A percentile compares a stretch with the other conserved stretches of the same genome.
phyloP scores from a whole-genome alignment of 169 alveolate species.

The Eimeria maxima region DNA sequence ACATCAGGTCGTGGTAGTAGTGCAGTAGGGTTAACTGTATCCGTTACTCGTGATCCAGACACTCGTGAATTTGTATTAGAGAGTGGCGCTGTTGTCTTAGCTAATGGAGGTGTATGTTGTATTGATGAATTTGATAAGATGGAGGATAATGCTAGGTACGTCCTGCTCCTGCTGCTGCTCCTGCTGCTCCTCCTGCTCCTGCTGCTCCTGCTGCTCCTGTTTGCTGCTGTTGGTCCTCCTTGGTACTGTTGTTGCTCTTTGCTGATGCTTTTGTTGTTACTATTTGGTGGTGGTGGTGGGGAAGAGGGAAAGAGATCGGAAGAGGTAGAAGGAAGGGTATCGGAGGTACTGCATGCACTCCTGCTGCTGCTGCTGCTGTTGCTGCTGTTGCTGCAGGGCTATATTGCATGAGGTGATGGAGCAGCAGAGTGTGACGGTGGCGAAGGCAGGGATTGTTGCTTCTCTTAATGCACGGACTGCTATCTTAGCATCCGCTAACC shows the following conservation, averaged over 20 bases:
- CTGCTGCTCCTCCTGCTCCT: too few relatives aligned
- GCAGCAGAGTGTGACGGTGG: slow-evolving; percentile 99
- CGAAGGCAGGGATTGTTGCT: slow-evolving; percentile 96
- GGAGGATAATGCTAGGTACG: too few relatives aligned
- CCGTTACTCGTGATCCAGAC: slow-evolving; percentile 98
- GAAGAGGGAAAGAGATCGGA: too few relatives aligned
- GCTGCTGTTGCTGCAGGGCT: slow-evolving; percentile 88
- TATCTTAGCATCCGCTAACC: slow-evolving; percentile 99
- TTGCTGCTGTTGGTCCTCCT: too few relatives aligned
- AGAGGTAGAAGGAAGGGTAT: too few relatives aligned
- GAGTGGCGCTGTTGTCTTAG: slow-evolving; percentile 99
- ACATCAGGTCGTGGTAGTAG: slow-evolving; percentile 98
- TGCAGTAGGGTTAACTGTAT: slow-evolving; percentile 99
- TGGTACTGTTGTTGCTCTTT: too few relatives aligned
- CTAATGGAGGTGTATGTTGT: slow-evolving; percentile 98
- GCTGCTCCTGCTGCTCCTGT: too few relatives aligned
- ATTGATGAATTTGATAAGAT: slow-evolving; percentile 99
- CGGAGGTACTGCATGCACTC: too few relatives aligned
- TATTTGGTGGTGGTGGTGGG: too few relatives aligned
- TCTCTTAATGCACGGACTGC: slow-evolving; percentile 97
- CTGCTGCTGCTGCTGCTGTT: too few relatives aligned
- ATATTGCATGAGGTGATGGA: slow-evolving; percentile 97
- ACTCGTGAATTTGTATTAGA: slow-evolving; percentile 97
- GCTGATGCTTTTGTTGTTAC: too few relatives aligned
- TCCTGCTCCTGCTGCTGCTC: too few relatives aligned